Evolutionary conservation across 2,329 filamentous ascomycete species (phyloP).

Genomic region (Sporothrix brasiliensis): DNA sequence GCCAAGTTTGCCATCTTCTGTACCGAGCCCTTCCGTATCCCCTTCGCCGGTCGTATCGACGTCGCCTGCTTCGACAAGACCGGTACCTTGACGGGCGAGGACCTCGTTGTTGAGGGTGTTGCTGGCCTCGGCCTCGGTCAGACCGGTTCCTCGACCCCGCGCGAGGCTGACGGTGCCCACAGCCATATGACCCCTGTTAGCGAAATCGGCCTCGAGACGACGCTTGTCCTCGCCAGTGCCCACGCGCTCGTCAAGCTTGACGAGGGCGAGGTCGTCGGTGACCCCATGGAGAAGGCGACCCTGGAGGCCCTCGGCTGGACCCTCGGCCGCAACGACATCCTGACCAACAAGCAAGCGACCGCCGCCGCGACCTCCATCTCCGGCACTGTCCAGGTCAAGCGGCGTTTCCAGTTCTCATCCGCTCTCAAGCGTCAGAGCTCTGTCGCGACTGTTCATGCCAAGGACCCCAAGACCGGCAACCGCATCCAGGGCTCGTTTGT

Average conservation of each 20-base stretch:
- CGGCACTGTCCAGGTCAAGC: slow-evolving; percentile 89
- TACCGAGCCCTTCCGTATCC: slow-evolving; percentile 97
- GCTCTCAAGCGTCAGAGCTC: slow-evolving; percentile 95
- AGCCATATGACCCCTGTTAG: slow-evolving; percentile 73
- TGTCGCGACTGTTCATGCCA: slow-evolving; percentile 77
- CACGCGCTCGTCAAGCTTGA: slow-evolving; percentile 95
- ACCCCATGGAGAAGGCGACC: slow-evolving; percentile 99
- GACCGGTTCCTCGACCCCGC: slow-evolving; percentile 63
- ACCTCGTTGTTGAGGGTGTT: slow-evolving; percentile 95
- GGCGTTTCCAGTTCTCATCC: slow-evolving; percentile 97
- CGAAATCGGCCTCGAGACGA: slow-evolving; percentile 76
- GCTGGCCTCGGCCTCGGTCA: slow-evolving; percentile 76
- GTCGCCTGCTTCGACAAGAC: slow-evolving; percentile 99
- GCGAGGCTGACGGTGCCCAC: slow-evolving; percentile 79
- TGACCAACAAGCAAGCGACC: slow-evolving; percentile 66
- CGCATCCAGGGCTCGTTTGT: slow-evolving; percentile 86
- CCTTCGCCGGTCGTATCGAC: slow-evolving; percentile 92
- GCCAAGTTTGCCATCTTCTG: slow-evolving; percentile 98
- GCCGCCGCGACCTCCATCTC: slow-evolving; percentile 55
- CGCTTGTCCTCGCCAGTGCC: slow-evolving; percentile 88
- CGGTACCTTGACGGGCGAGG: slow-evolving; percentile 92
- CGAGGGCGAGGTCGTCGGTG: slow-evolving; percentile 94
- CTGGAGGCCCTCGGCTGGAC: slow-evolving; percentile 87
- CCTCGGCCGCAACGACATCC: slow-evolving; percentile 83
- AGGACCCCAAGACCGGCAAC: slow-evolving; percentile 71